Conservation (phyloP, 306 rosid species). For the Rosa multiflora region DNA sequence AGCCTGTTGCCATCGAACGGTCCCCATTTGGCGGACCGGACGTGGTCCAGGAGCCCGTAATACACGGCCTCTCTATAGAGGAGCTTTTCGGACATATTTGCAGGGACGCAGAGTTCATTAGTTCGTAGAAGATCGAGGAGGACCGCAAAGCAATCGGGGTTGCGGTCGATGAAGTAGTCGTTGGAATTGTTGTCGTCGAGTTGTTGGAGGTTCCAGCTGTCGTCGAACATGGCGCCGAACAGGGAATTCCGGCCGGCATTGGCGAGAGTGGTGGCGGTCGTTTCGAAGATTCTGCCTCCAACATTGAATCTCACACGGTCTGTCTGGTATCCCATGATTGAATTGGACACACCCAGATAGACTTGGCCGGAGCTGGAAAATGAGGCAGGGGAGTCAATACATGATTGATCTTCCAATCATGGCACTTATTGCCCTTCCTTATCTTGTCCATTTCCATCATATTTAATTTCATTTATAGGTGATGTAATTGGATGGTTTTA, state of each 20-base stretch:
- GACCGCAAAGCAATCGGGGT: conserved; percentile 78
- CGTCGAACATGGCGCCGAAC: conserved; percentile 89
- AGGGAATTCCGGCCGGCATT: conserved; percentile 85
- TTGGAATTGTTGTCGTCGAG: conserved; percentile 1
- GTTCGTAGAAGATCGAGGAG: conserved; percentile 89
- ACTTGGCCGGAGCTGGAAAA: conserved; percentile 10
- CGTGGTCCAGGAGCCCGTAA: conserved; percentile 74
- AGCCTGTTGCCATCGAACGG: conserved; percentile 78
- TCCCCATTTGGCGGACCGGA: conserved; percentile 82
- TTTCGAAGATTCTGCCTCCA: conserved; percentile 89
- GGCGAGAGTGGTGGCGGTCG: conserved; percentile 83
- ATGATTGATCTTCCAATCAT: conserved; percentile 21
- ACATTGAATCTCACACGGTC: conserved; percentile 84
- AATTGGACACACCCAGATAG: conserved; percentile 39
- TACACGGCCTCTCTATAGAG: conserved; percentile 77
- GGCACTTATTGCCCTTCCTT: background rate
- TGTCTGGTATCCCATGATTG: conserved; percentile 56
- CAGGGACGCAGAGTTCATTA: conserved; percentile 54
- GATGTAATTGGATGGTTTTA: background rate
- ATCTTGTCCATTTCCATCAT: conserved; percentile 3
- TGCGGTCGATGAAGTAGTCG: conserved; percentile 85
- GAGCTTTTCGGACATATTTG: conserved; percentile 63
- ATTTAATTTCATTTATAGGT: background rate
- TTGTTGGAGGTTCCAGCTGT: conserved; percentile 60
- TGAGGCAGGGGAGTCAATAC: conserved; percentile 1